Conservation (phyloP, 257 asterid species). For the Capsicum baccatum region DNA sequence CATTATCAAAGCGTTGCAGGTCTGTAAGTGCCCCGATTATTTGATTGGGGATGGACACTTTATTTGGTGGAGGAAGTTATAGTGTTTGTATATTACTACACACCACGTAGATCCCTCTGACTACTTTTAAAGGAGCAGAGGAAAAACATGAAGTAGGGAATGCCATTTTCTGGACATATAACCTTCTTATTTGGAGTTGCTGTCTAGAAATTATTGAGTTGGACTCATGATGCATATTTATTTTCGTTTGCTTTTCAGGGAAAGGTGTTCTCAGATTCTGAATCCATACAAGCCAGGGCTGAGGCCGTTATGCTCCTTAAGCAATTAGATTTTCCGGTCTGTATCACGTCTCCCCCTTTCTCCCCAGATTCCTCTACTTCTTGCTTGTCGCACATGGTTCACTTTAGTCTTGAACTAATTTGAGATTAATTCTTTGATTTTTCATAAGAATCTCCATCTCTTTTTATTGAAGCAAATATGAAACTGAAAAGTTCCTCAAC, state of each 20-base stretch:
- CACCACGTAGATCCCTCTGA: neutral
- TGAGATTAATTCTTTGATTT: neutral
- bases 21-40: slow-evolving; percentile 9
- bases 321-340: slow-evolving; percentile 91
- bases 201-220: neutral
- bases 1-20: slow-evolving; percentile 84
- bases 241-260: slow-evolving; percentile 55
- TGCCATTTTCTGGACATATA: slow-evolving; percentile 23
- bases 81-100: neutral
- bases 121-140: slow-evolving; percentile 9
- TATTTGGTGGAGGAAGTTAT: slow-evolving; percentile 7
- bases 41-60: slow-evolving; percentile 6
- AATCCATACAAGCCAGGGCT: slow-evolving; percentile 97
- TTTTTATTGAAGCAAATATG: neutral
- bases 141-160: slow-evolving; percentile 17
- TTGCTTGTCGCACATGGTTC: slow-evolving; percentile 11
- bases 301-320: slow-evolving; percentile 98
- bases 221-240: slow-evolving; percentile 10
- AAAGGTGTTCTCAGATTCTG: slow-evolving; percentile 94
- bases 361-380: neutral
- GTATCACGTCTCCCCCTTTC: slow-evolving; percentile 34
- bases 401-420: neutral
- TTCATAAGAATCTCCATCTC: slow-evolving; percentile 14
- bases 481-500: neutral
- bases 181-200: slow-evolving; percentile 7